Base-by-base conservation (phyloP, 2,329 filamentous ascomycete genomes). In the Exophiala mesophila region DNA sequence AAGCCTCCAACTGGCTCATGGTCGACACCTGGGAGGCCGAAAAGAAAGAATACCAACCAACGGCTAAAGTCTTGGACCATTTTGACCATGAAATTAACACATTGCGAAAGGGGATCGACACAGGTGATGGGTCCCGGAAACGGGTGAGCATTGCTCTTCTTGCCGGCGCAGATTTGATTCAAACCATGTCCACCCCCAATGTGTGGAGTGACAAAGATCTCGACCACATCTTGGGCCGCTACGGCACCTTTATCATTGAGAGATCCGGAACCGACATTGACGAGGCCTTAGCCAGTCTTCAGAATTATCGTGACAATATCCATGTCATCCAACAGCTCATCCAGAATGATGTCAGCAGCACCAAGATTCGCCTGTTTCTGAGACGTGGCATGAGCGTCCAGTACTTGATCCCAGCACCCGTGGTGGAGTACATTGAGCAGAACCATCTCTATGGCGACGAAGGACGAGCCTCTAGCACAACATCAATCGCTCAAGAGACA, bases 1-100 rank as follows among this genome's bases (percentile, higher is more conserved):
- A 84, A 54, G 82, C 85, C 38, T 82, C 82, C 37, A 79, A 80
- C 55, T 88, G 85, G 82, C 72, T 94, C 47, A 88, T 88, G 80
- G 85, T 92, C 33, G 88, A 94, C 61, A 80, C 85, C 0, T 94
- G 85, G 83, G 89, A 95, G 71, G 85, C 87, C n/a, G 71, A 84
- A 56, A 81, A 94, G 66, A 78, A 82, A 58, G 76, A 85, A 53
- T 97, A 95, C 61, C 82, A 88, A 49, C 88, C 88, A 12, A 97
- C 90, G 1, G 90, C 89, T 28, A 78, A 84, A 55, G 89, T 95
- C 29, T 72, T 96, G 36, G 88, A 94, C 59, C 90, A 96, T 65
- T 92, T 96, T 57, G 82, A 94, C 54, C 70, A 90, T 59, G 88
- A 96, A 63, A 86, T 96, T 61, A 95, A 96, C 61, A 76, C 78